Evolutionary conservation across 2,329 filamentous ascomycete genomes (phyloP).

Genomic region (Fusarium lateritium): DNA sequence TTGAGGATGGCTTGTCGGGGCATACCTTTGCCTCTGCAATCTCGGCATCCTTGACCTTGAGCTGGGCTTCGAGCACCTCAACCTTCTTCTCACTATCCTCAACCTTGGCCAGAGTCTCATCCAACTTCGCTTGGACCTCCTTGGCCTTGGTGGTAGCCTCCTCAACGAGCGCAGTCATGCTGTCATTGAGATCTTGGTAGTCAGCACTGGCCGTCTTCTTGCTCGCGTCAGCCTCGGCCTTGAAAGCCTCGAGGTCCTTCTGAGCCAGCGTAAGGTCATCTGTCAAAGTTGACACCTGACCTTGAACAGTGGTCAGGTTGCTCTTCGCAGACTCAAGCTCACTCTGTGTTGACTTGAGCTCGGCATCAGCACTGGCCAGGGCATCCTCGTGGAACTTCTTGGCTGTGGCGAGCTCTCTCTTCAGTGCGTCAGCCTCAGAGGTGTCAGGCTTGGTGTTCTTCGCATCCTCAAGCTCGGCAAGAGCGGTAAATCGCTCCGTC

Average conservation of each 20-base stretch:
- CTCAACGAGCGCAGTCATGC: constrained; percentile 72
- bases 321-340: constrained; percentile 54
- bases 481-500: constrained; percentile 71
- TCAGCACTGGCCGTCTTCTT: constrained; percentile 71
- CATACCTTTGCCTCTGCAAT: constrained; percentile 72
- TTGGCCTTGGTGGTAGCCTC: constrained; percentile 70
- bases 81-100: constrained; percentile 64
- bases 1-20: neutral
- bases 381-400: constrained; percentile 64
- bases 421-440: constrained; percentile 66
- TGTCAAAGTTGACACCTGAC: constrained; percentile 50
- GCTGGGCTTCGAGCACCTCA: constrained; percentile 66
- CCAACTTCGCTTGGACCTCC: constrained; percentile 65
- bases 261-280: constrained; percentile 64
- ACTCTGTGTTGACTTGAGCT: constrained; percentile 55
- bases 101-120: constrained; percentile 60
- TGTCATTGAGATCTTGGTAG: constrained; percentile 75
- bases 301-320: constrained; percentile 56
- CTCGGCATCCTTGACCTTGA: constrained; percentile 76
- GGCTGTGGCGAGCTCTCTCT: constrained; percentile 63
- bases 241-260: constrained; percentile 69
- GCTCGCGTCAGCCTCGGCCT: constrained; percentile 65
- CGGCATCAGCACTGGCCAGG: constrained; percentile 53
- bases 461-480: constrained; percentile 72
- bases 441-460: constrained; percentile 71